Conservation (phyloP, 1,284 basidiomycete species). For the Microbotryomycetes sp. region DNA sequence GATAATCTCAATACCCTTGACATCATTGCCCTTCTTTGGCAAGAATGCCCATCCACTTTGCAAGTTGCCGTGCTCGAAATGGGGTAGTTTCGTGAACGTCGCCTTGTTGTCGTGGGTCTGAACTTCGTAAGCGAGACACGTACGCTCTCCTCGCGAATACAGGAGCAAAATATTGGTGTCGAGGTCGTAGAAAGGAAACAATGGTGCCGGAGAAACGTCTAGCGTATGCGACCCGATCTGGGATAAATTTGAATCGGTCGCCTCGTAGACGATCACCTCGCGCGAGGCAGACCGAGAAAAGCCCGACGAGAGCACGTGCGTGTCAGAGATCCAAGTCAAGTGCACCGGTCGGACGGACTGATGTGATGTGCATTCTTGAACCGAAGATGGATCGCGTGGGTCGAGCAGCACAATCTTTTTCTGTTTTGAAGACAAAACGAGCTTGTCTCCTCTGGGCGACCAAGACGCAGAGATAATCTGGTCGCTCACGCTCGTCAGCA, state of each 20-base stretch:
- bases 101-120: constrained; percentile 28
- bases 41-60: constrained; percentile 44
- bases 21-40: constrained; percentile 42
- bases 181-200: constrained; percentile 45
- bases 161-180: constrained; percentile 45
- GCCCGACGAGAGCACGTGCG: constrained; percentile 43
- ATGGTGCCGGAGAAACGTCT: constrained; percentile 46
- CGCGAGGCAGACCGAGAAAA: constrained; percentile 44
- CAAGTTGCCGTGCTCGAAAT: constrained; percentile 39
- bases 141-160: constrained; percentile 46
- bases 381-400: constrained; percentile 34
- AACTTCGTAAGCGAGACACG: constrained; percentile 44
- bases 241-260: constrained; percentile 12
- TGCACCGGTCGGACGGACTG: constrained; percentile 44
- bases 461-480: constrained; percentile 42
- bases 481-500: neutral
- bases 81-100: constrained; percentile 40
- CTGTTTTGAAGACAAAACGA: constrained; percentile 46
- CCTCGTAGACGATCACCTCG: constrained; percentile 42
- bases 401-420: constrained; percentile 43
- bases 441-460: constrained; percentile 38
- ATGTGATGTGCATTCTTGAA: constrained; percentile 38
- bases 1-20: constrained; percentile 59
- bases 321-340: constrained; percentile 43
- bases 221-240: constrained; percentile 38